Conservation (phyloP, 495 filamentous ascomycete genomes). For the Hypomontagnella monticulosa region DNA sequence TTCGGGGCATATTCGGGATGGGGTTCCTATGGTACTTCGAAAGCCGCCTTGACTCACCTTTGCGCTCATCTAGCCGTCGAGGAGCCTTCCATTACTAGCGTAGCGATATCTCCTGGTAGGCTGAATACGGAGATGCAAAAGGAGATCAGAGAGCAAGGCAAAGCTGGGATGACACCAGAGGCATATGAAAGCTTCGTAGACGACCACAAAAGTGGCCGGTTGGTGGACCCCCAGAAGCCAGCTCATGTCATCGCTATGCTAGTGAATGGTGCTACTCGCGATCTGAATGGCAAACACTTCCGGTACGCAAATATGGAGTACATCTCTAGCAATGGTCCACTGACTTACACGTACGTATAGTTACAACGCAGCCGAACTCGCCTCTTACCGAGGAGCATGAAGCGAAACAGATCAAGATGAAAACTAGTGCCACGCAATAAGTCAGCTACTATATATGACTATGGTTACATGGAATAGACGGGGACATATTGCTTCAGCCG, state of each 20-base stretch:
- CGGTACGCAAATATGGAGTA: conserved; percentile 56
- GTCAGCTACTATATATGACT: conserved; percentile 6
- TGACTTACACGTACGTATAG: conserved; percentile 62
- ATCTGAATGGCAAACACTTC: conserved; percentile 79
- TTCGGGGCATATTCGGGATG: conserved; percentile 74
- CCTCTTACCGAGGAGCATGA: conserved; percentile 64
- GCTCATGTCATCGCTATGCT: conserved; percentile 86
- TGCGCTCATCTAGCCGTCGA: conserved; percentile 76
- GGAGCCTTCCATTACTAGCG: conserved; percentile 76
- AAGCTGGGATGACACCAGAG: conserved; percentile 68
- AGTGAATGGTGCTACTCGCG: conserved; percentile 63
- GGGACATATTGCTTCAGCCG: conserved; percentile 70
- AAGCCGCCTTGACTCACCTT: conserved; percentile 90
- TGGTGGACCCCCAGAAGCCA: conserved; percentile 85
- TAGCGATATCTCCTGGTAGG: conserved; percentile 82
- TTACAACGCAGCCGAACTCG: conserved; percentile 75
- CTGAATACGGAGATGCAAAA: conserved; percentile 95
- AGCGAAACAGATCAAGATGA: conserved; percentile 14
- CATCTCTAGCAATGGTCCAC: conserved; percentile 27
- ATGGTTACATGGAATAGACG: conserved; percentile 14
- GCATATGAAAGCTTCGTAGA: conserved; percentile 74
- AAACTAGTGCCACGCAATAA: conserved; percentile 24
- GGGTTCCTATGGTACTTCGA: conserved; percentile 83
- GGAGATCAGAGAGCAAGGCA: conserved; percentile 77
- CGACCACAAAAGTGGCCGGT: conserved; percentile 70